Evolutionary conservation across 495 filamentous ascomycete species (phyloP).

Genomic region (Astrothelium subdiscretum): DNA sequence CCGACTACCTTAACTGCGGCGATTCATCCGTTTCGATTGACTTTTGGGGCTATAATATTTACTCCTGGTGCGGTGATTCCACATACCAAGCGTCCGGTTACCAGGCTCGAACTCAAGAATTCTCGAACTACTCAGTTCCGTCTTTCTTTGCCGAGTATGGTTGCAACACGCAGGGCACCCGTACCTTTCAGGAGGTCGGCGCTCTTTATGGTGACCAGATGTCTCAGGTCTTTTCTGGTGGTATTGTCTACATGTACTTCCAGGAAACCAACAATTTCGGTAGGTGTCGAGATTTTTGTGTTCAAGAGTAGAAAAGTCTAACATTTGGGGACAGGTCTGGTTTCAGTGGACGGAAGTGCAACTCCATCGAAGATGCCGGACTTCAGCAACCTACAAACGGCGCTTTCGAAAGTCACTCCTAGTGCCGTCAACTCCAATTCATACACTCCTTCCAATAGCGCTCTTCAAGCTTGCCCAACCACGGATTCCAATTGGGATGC

Average conservation of each 20-base stretch:
- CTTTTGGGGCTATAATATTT: slow-evolving; percentile 99
- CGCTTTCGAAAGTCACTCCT: slow-evolving; percentile 60
- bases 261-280: slow-evolving; percentile 85
- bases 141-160: slow-evolving; percentile 98
- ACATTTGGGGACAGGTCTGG: slow-evolving; percentile 41
- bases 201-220: slow-evolving; percentile 73
- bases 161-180: slow-evolving; percentile 68
- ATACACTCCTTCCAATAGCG: slow-evolving; percentile 71
- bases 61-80: slow-evolving; percentile 89
- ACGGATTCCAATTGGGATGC: slow-evolving; percentile 57
- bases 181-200: slow-evolving; percentile 75
- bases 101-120: slow-evolving; percentile 66
- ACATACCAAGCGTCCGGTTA: slow-evolving; percentile 64
- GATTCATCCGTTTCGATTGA: slow-evolving; percentile 55
- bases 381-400: slow-evolving; percentile 59
- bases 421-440: slow-evolving; percentile 47
- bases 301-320: background rate
- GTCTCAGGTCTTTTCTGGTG: slow-evolving; percentile 78
- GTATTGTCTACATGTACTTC: slow-evolving; percentile 97
- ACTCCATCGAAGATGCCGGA: slow-evolving; percentile 53
- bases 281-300: slow-evolving; percentile 22
- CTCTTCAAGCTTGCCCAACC: slow-evolving; percentile 59
- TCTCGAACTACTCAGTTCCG: slow-evolving; percentile 75
- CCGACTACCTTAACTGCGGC: slow-evolving; percentile 89
- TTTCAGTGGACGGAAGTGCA: slow-evolving; percentile 44